Percentiles rank a stretch among this genome's conserved stretches.
phyloP scores from a whole-genome alignment of 768 basidiomycete species.

The Lyophyllum semitale region DNA sequence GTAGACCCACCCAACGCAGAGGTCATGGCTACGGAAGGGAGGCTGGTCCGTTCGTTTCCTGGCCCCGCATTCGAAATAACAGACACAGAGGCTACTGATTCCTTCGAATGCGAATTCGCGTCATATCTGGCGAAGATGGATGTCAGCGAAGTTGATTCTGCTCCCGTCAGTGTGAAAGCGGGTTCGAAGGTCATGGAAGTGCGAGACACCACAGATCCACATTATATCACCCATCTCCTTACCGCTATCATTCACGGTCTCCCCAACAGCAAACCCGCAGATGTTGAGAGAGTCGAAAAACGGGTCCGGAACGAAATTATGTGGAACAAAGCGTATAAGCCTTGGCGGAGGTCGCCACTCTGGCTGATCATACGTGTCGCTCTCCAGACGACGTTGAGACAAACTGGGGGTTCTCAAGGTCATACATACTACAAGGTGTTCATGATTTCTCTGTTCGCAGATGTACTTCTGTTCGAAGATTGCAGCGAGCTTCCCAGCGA shows the following conservation, averaged over 20 bases:
- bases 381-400: conserved; percentile 37
- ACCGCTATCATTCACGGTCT: conserved; percentile 44
- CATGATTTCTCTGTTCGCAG: conserved; percentile 40
- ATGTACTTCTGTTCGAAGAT: conserved; percentile 25
- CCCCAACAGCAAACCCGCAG: conserved; percentile 27
- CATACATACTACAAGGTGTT: conserved; percentile 45
- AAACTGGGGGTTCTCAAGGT: conserved; percentile 1
- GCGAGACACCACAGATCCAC: conserved; percentile 43
- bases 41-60: conserved; percentile 48
- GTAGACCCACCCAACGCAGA: conserved; percentile 34
- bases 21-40: conserved; percentile 41
- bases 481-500: conserved; percentile 29
- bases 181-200: conserved; percentile 32
- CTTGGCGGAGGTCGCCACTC: conserved; percentile 51
- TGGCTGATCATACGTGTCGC: conserved; percentile 53
- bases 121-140: conserved; percentile 41
- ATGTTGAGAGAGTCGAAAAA: conserved; percentile 36
- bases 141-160: conserved; percentile 28
- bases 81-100: conserved; percentile 20
- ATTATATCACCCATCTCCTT: conserved; percentile 51
- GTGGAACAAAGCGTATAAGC: conserved; percentile 37
- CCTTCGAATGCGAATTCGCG: conserved; percentile 36
- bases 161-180: conserved; percentile 39
- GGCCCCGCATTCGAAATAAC: conserved; percentile 43
- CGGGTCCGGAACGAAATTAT: conserved; percentile 49